Evolutionary conservation across 2,329 filamentous ascomycete species (phyloP).

Genomic region (Aspergillus sp.): DNA sequence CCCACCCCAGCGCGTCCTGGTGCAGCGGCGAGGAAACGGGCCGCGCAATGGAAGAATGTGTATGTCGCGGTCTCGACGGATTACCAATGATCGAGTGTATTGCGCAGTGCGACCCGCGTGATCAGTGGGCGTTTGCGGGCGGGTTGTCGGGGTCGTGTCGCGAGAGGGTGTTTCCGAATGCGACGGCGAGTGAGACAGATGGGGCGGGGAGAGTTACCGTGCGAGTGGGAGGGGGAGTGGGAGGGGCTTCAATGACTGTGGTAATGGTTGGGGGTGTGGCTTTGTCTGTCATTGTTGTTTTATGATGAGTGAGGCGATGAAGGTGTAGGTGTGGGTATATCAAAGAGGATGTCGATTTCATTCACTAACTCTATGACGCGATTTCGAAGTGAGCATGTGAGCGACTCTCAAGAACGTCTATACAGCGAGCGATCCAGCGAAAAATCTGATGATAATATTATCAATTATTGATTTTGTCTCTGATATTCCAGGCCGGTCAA

Average conservation of each 20-base stretch:
- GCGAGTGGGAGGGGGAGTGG: not conserved
- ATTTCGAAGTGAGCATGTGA: no score
- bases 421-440: no score
- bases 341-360: no score
- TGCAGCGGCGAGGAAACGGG: slow-evolving; percentile 2
- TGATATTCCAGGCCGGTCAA: no score
- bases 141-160: not conserved
- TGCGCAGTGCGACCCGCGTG: not conserved
- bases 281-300: no score
- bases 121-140: slow-evolving; percentile 5
- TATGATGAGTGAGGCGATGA: no score
- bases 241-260: not conserved
- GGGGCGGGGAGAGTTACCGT: no score
- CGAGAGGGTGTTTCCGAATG: slow-evolving; percentile 1
- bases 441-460: no score
- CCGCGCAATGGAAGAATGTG: not conserved
- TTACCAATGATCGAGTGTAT: not conserved
- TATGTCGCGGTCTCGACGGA: not conserved
- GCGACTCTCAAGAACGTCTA: no score
- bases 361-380: no score
- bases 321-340: no score
- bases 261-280: not conserved
- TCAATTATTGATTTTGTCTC: no score
- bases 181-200: not conserved
- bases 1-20: not conserved